These are phyloP conservation scores for Geotrichum citri-aurantii DNA, from an alignment of 1,139 yeast species.

Conservation along the genomic window DNA sequence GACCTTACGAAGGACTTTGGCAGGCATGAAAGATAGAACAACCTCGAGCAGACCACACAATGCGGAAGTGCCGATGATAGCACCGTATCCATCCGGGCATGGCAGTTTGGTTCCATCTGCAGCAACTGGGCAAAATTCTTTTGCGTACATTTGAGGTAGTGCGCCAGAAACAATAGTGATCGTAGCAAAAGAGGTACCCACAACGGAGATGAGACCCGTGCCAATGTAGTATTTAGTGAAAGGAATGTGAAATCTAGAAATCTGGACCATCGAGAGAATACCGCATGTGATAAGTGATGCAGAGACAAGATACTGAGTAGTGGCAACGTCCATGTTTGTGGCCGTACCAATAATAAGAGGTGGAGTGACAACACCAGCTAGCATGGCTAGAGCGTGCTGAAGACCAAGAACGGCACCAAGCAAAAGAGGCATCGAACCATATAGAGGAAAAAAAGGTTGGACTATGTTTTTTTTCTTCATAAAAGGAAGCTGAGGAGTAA, in stretches of 20 bases:
- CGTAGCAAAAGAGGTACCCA: conserved; percentile 88
- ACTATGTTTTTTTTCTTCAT: conserved; percentile 42
- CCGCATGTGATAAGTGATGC: conserved; percentile 75
- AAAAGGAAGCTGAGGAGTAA: conserved; percentile 74
- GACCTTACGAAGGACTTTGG: conserved; percentile 57
- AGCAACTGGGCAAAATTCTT: conserved; percentile 60
- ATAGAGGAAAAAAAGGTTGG: conserved; percentile 68
- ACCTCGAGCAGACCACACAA: conserved; percentile 76
- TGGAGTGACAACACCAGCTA: conserved; percentile 88
- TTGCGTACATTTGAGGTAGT: conserved; percentile 70
- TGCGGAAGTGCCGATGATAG: conserved; percentile 68
- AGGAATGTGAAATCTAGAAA: conserved; percentile 69
- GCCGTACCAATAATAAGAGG: conserved; percentile 61
- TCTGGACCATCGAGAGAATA: conserved; percentile 64
- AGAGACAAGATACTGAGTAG: conserved; percentile 41
- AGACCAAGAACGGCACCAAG: conserved; percentile 73
- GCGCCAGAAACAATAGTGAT: conserved; percentile 75
- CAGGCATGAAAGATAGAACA: conserved; percentile 66
- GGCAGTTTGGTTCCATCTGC: conserved; percentile 57
- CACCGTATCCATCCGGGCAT: conserved; percentile 87
- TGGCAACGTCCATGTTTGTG: conserved; percentile 49
- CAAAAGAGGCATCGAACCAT: conserved; percentile 71
- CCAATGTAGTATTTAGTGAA: conserved; percentile 72
- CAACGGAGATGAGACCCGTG: conserved; percentile 80
- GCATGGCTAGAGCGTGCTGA: conserved; percentile 83